Evolutionary conservation across 1,284 basidiomycete species (phyloP).

Genomic region (Tilletia horrida): DNA sequence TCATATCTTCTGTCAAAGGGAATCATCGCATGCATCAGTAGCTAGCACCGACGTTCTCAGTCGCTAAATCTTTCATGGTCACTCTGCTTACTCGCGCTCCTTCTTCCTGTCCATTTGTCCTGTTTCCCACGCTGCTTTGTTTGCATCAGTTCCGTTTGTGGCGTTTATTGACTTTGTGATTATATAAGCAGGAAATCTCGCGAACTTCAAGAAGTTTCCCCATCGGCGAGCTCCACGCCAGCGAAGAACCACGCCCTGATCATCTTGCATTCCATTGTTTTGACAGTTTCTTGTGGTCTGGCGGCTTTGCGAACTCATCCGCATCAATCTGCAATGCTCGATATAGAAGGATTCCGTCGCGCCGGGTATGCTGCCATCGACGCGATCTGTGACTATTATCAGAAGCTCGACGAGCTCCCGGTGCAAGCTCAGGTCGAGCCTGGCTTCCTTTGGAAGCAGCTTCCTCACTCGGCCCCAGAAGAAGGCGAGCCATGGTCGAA

Average conservation of each 20-base stretch:
- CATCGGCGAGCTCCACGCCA: too few species aligned
- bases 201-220: too few species aligned
- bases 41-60: too few species aligned
- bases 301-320: too few species aligned
- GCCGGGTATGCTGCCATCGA: constrained; percentile 87
- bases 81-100: background rate
- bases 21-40: too few species aligned
- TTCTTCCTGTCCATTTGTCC: background rate
- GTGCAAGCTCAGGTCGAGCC: constrained; percentile 77
- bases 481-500: constrained; percentile 70
- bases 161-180: too few species aligned
- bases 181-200: too few species aligned
- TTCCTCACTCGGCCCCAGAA: constrained; percentile 69
- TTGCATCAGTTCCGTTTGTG: background rate
- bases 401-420: constrained; percentile 65
- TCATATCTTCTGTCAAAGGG: too few species aligned
- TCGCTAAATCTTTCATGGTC: too few species aligned
- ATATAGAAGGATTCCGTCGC: constrained; percentile 61
- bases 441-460: constrained; percentile 66
- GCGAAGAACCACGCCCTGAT: too few species aligned
- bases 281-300: too few species aligned
- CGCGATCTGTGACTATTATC: constrained; percentile 86
- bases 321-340: constrained; percentile 4
- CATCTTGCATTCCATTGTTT: too few species aligned
- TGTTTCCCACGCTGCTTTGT: background rate